phyloP scores from a whole-genome alignment of 176 grass and related monocot species.

The Oryza brachyantha region DNA sequence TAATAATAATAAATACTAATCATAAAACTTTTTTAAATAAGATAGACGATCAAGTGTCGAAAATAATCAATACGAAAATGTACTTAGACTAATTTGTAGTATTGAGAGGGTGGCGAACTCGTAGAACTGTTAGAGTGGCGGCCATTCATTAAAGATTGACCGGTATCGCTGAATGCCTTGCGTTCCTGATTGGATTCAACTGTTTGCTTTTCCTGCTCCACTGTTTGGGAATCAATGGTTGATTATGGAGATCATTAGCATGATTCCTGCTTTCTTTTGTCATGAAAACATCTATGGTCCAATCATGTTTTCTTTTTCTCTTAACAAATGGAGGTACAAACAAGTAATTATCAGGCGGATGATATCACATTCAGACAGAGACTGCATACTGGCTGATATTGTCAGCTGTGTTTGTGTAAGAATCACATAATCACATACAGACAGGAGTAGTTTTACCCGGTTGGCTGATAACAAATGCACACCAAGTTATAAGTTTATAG shows the following conservation, averaged over 20 bases:
- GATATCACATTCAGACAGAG: not conserved
- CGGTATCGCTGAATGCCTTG: not conserved
- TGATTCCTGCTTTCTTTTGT: not conserved
- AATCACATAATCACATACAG: not conserved
- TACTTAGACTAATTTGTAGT: no score
- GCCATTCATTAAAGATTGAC: constrained; percentile 23
- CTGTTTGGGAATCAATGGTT: not conserved
- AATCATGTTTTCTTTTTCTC: not conserved
- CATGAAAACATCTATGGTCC: not conserved
- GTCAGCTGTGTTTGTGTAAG: not conserved
- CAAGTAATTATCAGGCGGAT: not conserved
- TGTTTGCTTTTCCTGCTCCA: not conserved
- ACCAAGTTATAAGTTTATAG: not conserved
- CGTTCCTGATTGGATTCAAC: constrained; percentile 1
- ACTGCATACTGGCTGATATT: not conserved
- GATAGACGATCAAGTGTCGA: no score
- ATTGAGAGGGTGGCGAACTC: not conserved
- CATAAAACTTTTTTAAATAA: no score
- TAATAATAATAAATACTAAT: no score
- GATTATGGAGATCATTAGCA: not conserved
- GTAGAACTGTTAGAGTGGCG: not conserved
- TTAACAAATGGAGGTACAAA: not conserved
- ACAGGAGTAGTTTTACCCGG: not conserved
- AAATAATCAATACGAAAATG: no score
- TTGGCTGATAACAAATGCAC: not conserved